phyloP scores from a whole-genome alignment of 1,284 basidiomycete species.

The Volvariella volvacea region DNA sequence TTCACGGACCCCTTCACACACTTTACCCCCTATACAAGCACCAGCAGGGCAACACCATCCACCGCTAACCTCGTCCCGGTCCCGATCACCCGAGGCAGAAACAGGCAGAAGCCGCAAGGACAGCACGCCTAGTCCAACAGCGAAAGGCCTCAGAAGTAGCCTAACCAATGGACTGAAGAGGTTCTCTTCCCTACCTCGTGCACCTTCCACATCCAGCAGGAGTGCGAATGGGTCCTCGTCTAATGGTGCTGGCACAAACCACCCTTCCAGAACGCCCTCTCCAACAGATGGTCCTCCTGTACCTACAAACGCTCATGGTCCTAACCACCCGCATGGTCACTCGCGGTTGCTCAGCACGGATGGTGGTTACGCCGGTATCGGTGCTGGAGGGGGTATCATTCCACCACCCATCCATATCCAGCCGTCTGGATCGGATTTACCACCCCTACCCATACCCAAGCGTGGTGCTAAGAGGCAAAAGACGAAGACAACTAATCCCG shows the following conservation, averaged over 20 bases:
- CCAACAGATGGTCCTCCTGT: conserved; percentile 17
- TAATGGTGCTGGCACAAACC: conserved; percentile 24
- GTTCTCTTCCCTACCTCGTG: conserved; percentile 52
- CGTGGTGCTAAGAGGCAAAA: conserved; percentile 21
- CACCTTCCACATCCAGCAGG: conserved; percentile 33
- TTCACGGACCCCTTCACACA: too few relatives aligned
- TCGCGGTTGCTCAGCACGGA: neutral
- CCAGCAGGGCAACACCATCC: too few relatives aligned
- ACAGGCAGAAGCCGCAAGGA: too few relatives aligned
- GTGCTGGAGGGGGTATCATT: conserved; percentile 21
- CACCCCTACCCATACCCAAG: too few relatives aligned
- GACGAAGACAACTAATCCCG: conserved; percentile 50
- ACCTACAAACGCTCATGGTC: neutral
- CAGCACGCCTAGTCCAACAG: conserved; percentile 38
- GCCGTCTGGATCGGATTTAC: conserved; percentile 5
- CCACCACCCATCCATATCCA: conserved; percentile 15
- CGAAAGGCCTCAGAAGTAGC: conserved; percentile 41
- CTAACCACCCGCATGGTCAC: neutral
- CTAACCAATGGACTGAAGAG: conserved; percentile 43
- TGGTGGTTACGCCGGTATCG: neutral
- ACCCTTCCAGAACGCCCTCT: conserved; percentile 37
- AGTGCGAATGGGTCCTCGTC: conserved; percentile 13
- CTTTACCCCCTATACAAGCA: too few relatives aligned
- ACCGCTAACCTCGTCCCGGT: too few relatives aligned
- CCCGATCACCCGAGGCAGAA: too few relatives aligned